phyloP scores from a whole-genome alignment of 2,329 filamentous ascomycete species.

The Colletotrichum musae region DNA sequence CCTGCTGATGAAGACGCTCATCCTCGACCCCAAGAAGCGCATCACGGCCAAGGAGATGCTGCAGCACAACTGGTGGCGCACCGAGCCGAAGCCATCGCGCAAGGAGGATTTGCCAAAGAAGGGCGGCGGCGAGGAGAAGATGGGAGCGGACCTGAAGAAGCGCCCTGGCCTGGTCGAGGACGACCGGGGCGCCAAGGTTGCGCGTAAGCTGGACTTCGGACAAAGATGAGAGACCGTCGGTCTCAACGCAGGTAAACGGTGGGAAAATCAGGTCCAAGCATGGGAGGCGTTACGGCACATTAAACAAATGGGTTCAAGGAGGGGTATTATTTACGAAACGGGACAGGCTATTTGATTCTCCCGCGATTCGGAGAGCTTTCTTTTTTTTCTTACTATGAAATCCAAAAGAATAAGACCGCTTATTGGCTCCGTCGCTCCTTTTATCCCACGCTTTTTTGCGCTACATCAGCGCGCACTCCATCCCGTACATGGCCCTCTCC shows the following conservation, averaged over 20 bases:
- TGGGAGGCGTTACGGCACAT: constrained; percentile 34
- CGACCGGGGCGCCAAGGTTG: constrained; percentile 80
- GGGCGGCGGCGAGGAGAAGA: constrained; percentile 78
- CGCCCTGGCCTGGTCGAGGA: constrained; percentile 80
- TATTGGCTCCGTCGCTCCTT: not conserved
- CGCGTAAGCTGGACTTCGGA: constrained; percentile 86
- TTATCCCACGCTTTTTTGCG: not conserved
- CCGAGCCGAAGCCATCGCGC: constrained; percentile 84
- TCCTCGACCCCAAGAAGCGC: constrained; percentile 88
- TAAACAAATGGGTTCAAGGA: constrained; percentile 11
- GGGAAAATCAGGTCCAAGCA: constrained; percentile 19
- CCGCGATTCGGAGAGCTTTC: not conserved
- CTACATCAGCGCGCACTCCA: constrained; percentile 89
- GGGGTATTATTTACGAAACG: constrained; percentile 25
- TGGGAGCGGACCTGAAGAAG: constrained; percentile 86
- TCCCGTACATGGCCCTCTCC: constrained; percentile 96
- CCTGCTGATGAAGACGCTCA: constrained; percentile 86
- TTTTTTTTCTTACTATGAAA: constrained; percentile 6
- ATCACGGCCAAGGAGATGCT: constrained; percentile 84
- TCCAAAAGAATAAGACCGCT: constrained; percentile 13
- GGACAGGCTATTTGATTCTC: constrained; percentile 21
- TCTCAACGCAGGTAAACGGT: not conserved
- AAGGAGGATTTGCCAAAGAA: constrained; percentile 88
- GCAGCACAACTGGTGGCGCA: constrained; percentile 87
- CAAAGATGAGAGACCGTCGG: constrained; percentile 46